These are phyloP conservation scores for Fusarium sp. DNA, from an alignment of 2,329 filamentous ascomycete species.

Conservation along the genomic window DNA sequence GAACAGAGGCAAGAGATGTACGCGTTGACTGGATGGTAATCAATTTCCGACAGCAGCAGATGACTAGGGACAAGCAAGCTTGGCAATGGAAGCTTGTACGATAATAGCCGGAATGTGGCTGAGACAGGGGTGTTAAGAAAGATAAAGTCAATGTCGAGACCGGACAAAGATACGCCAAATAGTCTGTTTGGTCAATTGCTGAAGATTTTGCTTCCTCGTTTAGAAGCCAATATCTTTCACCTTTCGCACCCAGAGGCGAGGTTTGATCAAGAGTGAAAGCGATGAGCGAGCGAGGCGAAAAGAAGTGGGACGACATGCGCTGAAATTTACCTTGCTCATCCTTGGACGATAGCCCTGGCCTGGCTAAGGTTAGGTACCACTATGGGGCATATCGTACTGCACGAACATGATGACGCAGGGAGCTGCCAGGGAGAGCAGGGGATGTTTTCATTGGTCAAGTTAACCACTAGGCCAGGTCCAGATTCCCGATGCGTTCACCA, in stretches of 20 bases:
- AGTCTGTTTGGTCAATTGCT: not conserved
- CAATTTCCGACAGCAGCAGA: conserved; percentile 14
- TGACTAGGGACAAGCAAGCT: conserved; percentile 12
- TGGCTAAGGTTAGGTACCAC: not conserved
- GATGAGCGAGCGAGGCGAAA: conserved; percentile 10
- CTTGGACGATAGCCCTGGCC: conserved; percentile 15
- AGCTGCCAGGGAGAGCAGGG: conserved; percentile 3
- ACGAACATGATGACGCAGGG: conserved; percentile 35
- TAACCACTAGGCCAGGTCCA: conserved; percentile 17
- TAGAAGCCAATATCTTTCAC: conserved; percentile 10
- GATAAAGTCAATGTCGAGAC: conserved; percentile 4
- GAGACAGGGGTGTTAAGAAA: conserved; percentile 13
- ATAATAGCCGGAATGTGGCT: conserved; percentile 32
- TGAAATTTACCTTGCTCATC: conserved; percentile 21
- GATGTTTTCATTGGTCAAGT: conserved; percentile 12
- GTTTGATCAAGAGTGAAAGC: conserved; percentile 31
- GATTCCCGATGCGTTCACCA: conserved; percentile 21
- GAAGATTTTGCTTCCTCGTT: conserved; percentile 1
- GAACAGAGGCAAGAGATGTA: conserved; percentile 4
- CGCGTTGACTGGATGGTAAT: conserved; percentile 16
- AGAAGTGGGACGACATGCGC: conserved; percentile 30
- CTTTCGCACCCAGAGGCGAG: conserved; percentile 38
- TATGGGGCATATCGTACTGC: conserved; percentile 3
- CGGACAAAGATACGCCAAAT: not conserved
- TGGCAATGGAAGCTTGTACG: conserved; percentile 12